These are phyloP conservation scores for Mrakia blollopis DNA, from an alignment of 768 basidiomycete species.

Conservation along the genomic window DNA sequence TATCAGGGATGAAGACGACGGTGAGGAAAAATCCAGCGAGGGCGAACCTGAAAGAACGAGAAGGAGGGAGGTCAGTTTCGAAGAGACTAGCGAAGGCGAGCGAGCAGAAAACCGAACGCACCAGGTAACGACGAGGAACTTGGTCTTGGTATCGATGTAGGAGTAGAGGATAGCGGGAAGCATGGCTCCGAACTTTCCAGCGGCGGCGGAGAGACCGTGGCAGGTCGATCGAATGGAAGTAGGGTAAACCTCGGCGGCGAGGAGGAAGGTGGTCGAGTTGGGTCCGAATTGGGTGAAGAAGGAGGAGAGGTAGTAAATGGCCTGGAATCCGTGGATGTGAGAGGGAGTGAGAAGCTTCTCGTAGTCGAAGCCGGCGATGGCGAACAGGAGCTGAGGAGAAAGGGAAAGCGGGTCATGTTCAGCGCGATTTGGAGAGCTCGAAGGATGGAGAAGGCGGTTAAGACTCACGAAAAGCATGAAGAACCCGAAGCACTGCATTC, in stretches of 20 bases:
- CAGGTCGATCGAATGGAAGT: conserved; percentile 47
- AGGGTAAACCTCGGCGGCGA: conserved; percentile 48
- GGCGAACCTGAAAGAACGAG: conserved; percentile 43
- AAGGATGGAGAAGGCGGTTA: neutral
- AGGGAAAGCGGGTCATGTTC: neutral
- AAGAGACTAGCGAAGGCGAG: conserved; percentile 29
- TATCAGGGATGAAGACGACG: conserved; percentile 44
- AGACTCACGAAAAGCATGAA: conserved; percentile 38
- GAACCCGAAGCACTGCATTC: conserved; percentile 46
- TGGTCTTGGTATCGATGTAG: conserved; percentile 40
- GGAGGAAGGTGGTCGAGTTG: conserved; percentile 46
- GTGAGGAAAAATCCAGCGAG: conserved; percentile 38
- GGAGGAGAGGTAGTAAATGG: conserved; percentile 38
- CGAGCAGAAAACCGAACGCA: conserved; percentile 14
- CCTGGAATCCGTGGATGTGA: conserved; percentile 46
- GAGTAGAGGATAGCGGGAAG: conserved; percentile 47
- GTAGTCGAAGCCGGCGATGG: conserved; percentile 42
- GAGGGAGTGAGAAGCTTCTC: conserved; percentile 36
- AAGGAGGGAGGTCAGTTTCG: neutral
- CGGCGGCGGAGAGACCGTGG: conserved; percentile 46
- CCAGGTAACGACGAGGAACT: conserved; percentile 23
- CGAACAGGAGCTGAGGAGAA: conserved; percentile 38
- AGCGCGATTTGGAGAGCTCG: too few relatives aligned
- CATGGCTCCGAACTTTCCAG: conserved; percentile 47
- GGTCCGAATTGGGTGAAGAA: conserved; percentile 47